These are phyloP conservation scores for Colletotrichum simmondsii DNA, from an alignment of 2,329 filamentous ascomycete genomes.

Conservation along the genomic window DNA sequence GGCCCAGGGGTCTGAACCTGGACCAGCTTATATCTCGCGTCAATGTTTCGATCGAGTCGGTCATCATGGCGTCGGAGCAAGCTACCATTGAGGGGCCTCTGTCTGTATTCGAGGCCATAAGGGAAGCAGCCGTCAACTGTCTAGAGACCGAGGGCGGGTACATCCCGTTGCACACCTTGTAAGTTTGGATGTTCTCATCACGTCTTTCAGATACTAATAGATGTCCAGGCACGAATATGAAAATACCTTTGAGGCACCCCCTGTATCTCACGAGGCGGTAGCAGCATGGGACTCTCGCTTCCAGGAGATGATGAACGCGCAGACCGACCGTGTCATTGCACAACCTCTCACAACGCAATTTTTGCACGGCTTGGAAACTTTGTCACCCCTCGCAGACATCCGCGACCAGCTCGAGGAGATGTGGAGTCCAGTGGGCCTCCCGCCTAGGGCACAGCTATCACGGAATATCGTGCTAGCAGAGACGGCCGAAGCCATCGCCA, in stretches of 20 bases:
- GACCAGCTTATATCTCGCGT: slow-evolving; percentile 31
- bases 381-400: slow-evolving; percentile 20
- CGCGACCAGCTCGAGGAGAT: slow-evolving; percentile 22
- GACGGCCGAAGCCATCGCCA: slow-evolving; percentile 31
- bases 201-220: background rate
- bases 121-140: slow-evolving; percentile 20
- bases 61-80: slow-evolving; percentile 28
- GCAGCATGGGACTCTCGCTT: slow-evolving; percentile 31
- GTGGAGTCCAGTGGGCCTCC: slow-evolving; percentile 12
- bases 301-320: slow-evolving; percentile 8
- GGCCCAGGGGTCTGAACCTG: slow-evolving; percentile 27
- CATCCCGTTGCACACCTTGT: slow-evolving; percentile 31
- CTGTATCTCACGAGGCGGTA: slow-evolving; percentile 14
- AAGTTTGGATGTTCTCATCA: background rate
- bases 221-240: slow-evolving; percentile 32
- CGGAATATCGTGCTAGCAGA: slow-evolving; percentile 31
- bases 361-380: background rate
- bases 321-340: slow-evolving; percentile 25
- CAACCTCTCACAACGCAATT: slow-evolving; percentile 19
- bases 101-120: slow-evolving; percentile 22
- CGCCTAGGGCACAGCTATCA: slow-evolving; percentile 14
- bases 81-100: slow-evolving; percentile 8
- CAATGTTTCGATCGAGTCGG: slow-evolving; percentile 31
- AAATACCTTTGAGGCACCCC: slow-evolving; percentile 31
- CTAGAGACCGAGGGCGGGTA: slow-evolving; percentile 22